A percentile compares a stretch with the other conserved stretches of the same genome.
These are phyloP conservation scores for Pinus albicaulis DNA, from an alignment of 75 land plant species.

Conservation along the genomic window DNA sequence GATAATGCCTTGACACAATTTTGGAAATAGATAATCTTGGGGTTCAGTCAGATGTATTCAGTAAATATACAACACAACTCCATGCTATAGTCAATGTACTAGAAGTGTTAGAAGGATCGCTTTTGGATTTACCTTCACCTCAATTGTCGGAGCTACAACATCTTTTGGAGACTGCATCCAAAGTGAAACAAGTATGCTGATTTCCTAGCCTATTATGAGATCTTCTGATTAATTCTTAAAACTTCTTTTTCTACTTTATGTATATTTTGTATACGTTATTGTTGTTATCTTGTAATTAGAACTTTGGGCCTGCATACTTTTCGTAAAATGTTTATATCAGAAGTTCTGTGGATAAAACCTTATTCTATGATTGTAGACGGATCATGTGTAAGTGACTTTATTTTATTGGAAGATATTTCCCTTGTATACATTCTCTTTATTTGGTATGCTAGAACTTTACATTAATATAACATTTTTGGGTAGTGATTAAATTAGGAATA, in stretches of 20 bases:
- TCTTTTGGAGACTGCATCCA: constrained; percentile 58
- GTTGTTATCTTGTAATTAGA: background rate
- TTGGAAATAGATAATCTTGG: constrained; percentile 38
- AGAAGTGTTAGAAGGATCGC: constrained; percentile 72
- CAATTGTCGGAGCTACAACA: constrained; percentile 64
- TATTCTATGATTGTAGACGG: too few relatives aligned
- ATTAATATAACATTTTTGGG: background rate
- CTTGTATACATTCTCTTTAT: background rate
- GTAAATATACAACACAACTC: constrained; percentile 35
- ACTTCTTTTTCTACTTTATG: too few relatives aligned
- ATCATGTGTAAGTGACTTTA: background rate
- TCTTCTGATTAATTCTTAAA: background rate
- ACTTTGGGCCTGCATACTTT: background rate
- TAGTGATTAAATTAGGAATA: background rate
- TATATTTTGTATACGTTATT: background rate
- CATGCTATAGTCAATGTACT: constrained; percentile 66
- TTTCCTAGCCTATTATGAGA: background rate
- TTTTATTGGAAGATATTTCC: background rate
- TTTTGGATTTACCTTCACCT: constrained; percentile 40
- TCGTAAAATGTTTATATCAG: background rate
- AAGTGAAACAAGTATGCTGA: constrained; percentile 68
- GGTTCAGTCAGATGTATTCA: constrained; percentile 31
- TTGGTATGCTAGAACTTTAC: background rate
- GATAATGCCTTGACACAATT: constrained; percentile 4
- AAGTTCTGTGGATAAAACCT: background rate